These are phyloP conservation scores for Auriculariales sp. DNA, from an alignment of 768 basidiomycete species.

Conservation along the genomic window DNA sequence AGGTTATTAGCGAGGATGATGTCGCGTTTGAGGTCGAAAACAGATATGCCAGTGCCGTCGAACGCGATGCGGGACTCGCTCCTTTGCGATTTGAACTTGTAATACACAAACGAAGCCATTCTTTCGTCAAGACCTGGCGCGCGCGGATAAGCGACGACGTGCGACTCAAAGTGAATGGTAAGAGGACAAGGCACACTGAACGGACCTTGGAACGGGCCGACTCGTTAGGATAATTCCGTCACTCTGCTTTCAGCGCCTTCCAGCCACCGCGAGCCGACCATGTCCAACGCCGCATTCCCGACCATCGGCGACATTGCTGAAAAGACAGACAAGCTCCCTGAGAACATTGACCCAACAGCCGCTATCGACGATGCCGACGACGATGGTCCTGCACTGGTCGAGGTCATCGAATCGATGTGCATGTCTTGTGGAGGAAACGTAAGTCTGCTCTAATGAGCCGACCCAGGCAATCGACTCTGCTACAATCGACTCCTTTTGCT, in stretches of 20 bases:
- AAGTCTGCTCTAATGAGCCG: no score
- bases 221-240: not conserved
- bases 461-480: no score
- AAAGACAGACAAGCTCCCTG: constrained; percentile 25
- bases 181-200: not conserved
- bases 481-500: no score
- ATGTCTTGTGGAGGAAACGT: constrained; percentile 91
- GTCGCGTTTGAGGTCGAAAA: constrained; percentile 98
- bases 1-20: constrained; percentile 93
- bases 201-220: not conserved
- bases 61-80: constrained; percentile 92
- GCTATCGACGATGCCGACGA: constrained; percentile 20
- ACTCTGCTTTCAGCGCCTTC: no score
- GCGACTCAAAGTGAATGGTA: not conserved
- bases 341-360: constrained; percentile 12
- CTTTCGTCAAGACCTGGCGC: not conserved
- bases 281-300: constrained; percentile 25
- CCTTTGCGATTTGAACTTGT: constrained; percentile 91
- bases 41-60: constrained; percentile 96
- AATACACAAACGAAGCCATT: constrained; percentile 92
- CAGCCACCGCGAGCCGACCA: not conserved
- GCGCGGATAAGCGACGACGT: not conserved
- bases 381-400: constrained; percentile 49
- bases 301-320: constrained; percentile 40
- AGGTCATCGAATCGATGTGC: constrained; percentile 84